Base-by-base conservation (phyloP, 345 rosid species). In the Noccaea caerulescens region DNA sequence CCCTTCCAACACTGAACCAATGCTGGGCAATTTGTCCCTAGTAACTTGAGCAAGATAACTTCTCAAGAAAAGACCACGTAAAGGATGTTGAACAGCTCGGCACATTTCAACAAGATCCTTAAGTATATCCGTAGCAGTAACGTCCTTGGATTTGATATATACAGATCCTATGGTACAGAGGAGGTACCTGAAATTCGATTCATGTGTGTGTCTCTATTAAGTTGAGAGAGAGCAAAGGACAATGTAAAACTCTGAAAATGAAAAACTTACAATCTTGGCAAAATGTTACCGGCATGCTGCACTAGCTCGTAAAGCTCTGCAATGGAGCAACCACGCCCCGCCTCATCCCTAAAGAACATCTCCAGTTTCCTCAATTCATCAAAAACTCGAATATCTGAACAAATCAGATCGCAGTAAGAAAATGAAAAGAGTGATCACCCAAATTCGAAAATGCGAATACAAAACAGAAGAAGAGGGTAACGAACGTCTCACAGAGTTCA, bases 21-120 rank as follows among this genome's bases (percentile, higher is more conserved):
- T 86, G 77, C 91, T 92, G 12, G 96, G 98, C 64, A 94, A 83
- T 77, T 94, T 94, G 73, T 94, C 93, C 80, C 84, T 83, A 69
- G 97, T 91, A 68, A 89, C 84, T 89, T 85, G 99, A 59, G 99
- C 82, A 76, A 94, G 98, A 52, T 94, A 94, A 82, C 99, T 94
- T 84, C 98, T 87, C 63, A 89, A 82, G 82, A 94, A 94, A 57
- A 94, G 98, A 79, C 99, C 99, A 55, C 98, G 97, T 36, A 94
- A 82, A 45, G 99, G 99, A 84, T 94, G 83, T 76, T 94, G 99
- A 84, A 94, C 84, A 60, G 97, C 99, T 42, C 96, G 99, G 43
- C 97, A 94, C 99, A 94, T 92, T 78, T 94, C 99, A 53, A 94
- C 93, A 47, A 94, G 96, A 87, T 94, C 99, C 80, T 92, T 94